These are phyloP conservation scores for Magnusiomyces suaveolens DNA, from an alignment of 1,139 yeast genomes.

Conservation along the genomic window DNA sequence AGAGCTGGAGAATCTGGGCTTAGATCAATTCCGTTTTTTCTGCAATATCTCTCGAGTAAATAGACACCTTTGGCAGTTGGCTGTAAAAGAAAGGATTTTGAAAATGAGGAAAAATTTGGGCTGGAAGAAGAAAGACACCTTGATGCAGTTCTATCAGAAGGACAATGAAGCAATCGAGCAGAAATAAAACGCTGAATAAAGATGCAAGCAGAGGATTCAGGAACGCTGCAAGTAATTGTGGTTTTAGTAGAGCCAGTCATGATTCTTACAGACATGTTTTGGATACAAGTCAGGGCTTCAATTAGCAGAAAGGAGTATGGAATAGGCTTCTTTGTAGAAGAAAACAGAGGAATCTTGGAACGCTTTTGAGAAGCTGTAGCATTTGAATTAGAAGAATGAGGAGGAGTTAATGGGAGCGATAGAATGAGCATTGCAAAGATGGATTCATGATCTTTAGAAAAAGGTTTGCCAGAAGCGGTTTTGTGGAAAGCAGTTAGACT, in stretches of 20 bases:
- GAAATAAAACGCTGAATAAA: conserved; percentile 49
- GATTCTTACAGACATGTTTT: conserved; percentile 40
- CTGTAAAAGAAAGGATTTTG: conserved; percentile 38
- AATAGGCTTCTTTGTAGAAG: conserved; percentile 20
- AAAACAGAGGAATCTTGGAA: conserved; percentile 7
- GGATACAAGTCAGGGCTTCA: conserved; percentile 47
- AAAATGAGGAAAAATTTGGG: background rate
- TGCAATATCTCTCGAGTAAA: conserved; percentile 51
- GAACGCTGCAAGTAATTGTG: conserved; percentile 51
- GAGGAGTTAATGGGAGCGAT: conserved; percentile 39
- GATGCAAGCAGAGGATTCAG: conserved; percentile 41
- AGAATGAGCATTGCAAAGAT: conserved; percentile 39
- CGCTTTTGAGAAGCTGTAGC: too few relatives aligned
- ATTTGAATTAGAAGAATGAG: background rate
- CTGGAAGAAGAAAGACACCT: background rate
- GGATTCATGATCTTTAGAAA: conserved; percentile 12
- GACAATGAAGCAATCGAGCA: conserved; percentile 66
- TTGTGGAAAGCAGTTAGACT: conserved; percentile 5
- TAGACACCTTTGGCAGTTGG: conserved; percentile 92
- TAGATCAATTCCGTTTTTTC: conserved; percentile 41
- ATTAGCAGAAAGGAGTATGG: conserved; percentile 48
- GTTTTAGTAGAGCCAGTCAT: conserved; percentile 40
- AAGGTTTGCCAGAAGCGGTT: conserved; percentile 8
- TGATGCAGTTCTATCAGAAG: conserved; percentile 52
- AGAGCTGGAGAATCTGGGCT: background rate